Percentiles rank a stretch among this genome's conserved stretches.
phyloP scores from a whole-genome alignment of 805 yeast species.

The Pachysolen tannophilus region DNA sequence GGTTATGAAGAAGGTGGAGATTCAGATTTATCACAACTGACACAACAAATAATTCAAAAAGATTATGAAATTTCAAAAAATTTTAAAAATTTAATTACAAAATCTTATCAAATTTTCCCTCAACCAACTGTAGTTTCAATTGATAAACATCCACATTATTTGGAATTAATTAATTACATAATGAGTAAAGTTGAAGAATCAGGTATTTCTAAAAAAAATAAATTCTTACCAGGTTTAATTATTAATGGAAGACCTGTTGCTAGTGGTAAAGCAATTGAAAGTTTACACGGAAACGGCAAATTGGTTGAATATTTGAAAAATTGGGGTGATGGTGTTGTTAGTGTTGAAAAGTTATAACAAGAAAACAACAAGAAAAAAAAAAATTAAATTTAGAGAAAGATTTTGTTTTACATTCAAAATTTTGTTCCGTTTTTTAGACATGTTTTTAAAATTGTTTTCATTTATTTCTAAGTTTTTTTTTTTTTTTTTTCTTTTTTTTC shows the following conservation, averaged over 20 bases:
- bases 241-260: constrained; percentile 28
- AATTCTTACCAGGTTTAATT: constrained; percentile 23
- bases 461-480: no score
- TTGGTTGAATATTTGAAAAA: constrained; percentile 18
- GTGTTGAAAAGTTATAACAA: constrained; percentile 12
- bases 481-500: no score
- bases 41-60: not conserved
- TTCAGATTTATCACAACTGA: not conserved
- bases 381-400: no score
- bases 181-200: constrained; percentile 10
- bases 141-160: constrained; percentile 24
- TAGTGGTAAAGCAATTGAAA: constrained; percentile 19
- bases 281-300: constrained; percentile 15
- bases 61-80: constrained; percentile 9
- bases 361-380: no score
- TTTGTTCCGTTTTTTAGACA: no score
- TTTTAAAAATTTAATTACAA: constrained; percentile 16
- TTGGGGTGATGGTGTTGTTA: constrained; percentile 23
- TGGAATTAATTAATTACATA: constrained; percentile 20
- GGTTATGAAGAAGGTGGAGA: not conserved
- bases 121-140: constrained; percentile 26
- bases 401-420: no score
- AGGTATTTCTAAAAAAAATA: constrained; percentile 13
- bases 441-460: no score
- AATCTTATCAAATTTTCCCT: constrained; percentile 22